Conservation (phyloP, 352 stramenopile genomes). For the Pythium myriotylum region DNA sequence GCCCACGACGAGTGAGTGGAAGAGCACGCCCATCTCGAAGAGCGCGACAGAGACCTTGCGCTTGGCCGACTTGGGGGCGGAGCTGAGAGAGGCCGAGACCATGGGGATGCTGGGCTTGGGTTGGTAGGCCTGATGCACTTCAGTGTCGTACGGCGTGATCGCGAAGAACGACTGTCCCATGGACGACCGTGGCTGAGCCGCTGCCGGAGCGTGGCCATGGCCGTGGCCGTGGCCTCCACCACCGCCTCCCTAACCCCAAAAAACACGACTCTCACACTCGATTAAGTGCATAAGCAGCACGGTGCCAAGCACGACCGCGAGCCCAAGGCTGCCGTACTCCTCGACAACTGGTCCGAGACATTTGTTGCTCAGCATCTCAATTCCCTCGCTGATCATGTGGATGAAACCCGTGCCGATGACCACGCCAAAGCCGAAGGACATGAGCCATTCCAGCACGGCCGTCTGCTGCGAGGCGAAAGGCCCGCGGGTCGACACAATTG, state of each 20-base stretch:
- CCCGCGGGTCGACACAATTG: slow-evolving; percentile 5
- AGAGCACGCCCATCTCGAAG: slow-evolving; percentile 58
- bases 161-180: not conserved
- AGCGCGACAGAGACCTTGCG: slow-evolving; percentile 50
- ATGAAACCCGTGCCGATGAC: slow-evolving; percentile 72
- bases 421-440: slow-evolving; percentile 65
- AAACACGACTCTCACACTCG: slow-evolving; percentile 66
- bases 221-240: slow-evolving; percentile 39
- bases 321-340: slow-evolving; percentile 52
- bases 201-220: not conserved
- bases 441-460: slow-evolving; percentile 6
- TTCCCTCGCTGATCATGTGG: slow-evolving; percentile 70
- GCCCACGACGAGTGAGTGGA: slow-evolving; percentile 75
- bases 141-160: not conserved
- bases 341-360: slow-evolving; percentile 55
- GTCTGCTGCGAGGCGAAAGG: slow-evolving; percentile 2
- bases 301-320: slow-evolving; percentile 62
- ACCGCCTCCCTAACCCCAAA: slow-evolving; percentile 36
- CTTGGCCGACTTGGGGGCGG: slow-evolving; percentile 25
- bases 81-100: not conserved
- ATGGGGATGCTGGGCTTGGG: not conserved
- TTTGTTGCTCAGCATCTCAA: slow-evolving; percentile 58
- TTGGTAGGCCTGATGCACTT: too few species aligned
- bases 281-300: slow-evolving; percentile 70
- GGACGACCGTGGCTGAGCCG: not conserved